These are phyloP conservation scores for Aspergillus thermomutatus DNA, from an alignment of 2,329 filamentous ascomycete genomes.

Conservation along the genomic window DNA sequence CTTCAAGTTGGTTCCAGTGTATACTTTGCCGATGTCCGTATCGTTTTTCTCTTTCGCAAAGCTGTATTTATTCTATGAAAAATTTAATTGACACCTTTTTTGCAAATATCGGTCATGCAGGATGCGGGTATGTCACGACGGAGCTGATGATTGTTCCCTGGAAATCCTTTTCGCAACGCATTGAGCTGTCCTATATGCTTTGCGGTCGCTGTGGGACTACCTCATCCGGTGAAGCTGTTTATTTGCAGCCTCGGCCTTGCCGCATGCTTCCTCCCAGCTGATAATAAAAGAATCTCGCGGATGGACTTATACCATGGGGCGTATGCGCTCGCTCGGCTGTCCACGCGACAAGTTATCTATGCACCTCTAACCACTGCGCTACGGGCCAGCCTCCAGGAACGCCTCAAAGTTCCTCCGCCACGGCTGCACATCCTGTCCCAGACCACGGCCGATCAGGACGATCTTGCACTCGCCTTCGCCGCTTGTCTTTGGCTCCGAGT, in stretches of 20 bases:
- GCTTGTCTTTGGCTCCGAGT: conserved; percentile 40
- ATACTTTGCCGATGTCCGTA: conserved; percentile 20
- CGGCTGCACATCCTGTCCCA: conserved; percentile 29
- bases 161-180: background rate
- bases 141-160: background rate
- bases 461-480: conserved; percentile 37
- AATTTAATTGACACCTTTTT: conserved; percentile 5
- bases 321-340: background rate
- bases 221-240: background rate
- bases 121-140: background rate
- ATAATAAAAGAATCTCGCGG: background rate
- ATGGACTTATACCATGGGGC: background rate
- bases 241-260: background rate
- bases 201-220: background rate
- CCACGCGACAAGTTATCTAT: too few species aligned
- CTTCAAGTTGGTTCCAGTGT: conserved; percentile 22
- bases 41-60: conserved; percentile 19
- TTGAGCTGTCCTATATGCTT: background rate
- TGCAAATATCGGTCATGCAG: background rate
- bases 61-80: conserved; percentile 30
- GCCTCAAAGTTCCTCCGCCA: conserved; percentile 37
- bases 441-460: conserved; percentile 46
- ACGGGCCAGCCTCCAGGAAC: conserved; percentile 15
- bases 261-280: background rate
- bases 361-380: background rate